Evolutionary conservation across 1,139 yeast genomes (phyloP).

Genomic region (Blastobotrys persicus): DNA sequence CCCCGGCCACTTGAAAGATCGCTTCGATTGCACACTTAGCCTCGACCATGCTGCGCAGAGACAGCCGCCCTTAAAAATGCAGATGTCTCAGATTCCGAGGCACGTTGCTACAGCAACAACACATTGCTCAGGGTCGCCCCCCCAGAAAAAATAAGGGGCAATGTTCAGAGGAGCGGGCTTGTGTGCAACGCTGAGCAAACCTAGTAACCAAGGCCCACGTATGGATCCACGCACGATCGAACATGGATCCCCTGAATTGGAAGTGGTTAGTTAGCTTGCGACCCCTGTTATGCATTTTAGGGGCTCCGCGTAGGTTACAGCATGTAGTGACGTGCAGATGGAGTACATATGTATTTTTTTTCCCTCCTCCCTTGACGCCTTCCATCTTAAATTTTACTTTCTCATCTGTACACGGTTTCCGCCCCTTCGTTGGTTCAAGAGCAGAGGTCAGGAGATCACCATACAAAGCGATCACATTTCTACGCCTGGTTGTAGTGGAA

Average conservation of each 20-base stretch:
- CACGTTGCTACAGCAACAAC: not conserved
- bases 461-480: not conserved
- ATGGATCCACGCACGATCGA: not conserved
- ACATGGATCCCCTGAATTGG: not conserved
- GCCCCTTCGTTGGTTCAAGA: too few relatives aligned
- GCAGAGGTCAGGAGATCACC: not conserved
- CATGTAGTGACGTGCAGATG: not conserved
- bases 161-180: not conserved
- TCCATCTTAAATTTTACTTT: not conserved
- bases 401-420: too few relatives aligned
- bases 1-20: too few relatives aligned
- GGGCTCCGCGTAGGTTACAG: not conserved
- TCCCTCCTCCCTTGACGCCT: not conserved
- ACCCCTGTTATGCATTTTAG: not conserved
- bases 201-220: not conserved
- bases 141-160: too few relatives aligned
- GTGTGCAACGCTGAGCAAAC: not conserved
- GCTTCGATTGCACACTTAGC: too few relatives aligned
- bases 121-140: not conserved
- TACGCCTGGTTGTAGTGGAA: not conserved
- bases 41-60: too few relatives aligned
- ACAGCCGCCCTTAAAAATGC: not conserved
- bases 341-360: not conserved
- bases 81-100: not conserved
- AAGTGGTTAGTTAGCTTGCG: not conserved